Conservation (phyloP, 179 eudicot species). For the Beta lomatogona region DNA sequence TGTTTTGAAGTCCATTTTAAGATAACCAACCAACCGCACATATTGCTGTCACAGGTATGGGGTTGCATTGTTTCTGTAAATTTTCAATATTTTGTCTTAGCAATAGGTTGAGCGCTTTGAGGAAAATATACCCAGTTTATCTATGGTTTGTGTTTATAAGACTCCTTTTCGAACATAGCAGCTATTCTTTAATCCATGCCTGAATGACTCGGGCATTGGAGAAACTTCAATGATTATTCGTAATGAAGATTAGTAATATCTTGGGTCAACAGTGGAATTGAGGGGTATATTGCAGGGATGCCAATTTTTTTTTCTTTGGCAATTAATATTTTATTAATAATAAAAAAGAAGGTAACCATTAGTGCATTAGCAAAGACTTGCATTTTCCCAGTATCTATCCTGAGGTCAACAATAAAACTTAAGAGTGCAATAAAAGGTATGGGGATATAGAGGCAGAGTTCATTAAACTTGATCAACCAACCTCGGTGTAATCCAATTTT, state of each 20-base stretch:
- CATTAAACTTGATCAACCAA: not conserved
- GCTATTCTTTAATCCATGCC: not conserved
- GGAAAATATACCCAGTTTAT: not conserved
- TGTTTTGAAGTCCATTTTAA: conserved; percentile 67
- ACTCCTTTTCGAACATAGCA: not conserved
- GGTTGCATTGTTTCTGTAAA: not conserved
- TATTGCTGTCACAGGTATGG: conserved; percentile 82
- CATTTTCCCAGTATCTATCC: too few relatives aligned
- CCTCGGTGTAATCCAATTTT: not conserved
- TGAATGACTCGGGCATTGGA: not conserved
- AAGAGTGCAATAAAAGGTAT: too few relatives aligned
- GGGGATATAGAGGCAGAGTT: too few relatives aligned
- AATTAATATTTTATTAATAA: too few relatives aligned
- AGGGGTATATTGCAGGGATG: too few relatives aligned
- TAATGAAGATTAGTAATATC: not conserved
- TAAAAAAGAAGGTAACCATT: too few relatives aligned
- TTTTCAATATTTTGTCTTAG: not conserved
- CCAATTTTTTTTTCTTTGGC: too few relatives aligned
- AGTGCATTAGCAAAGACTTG: too few relatives aligned
- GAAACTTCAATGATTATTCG: not conserved
- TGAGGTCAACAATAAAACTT: too few relatives aligned
- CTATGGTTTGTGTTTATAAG: not conserved
- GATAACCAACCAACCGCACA: conserved; percentile 67
- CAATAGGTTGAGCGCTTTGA: not conserved
- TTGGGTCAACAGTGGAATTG: too few relatives aligned